phyloP scores from a whole-genome alignment of 441 rosid species.

The Viola pubescens region DNA sequence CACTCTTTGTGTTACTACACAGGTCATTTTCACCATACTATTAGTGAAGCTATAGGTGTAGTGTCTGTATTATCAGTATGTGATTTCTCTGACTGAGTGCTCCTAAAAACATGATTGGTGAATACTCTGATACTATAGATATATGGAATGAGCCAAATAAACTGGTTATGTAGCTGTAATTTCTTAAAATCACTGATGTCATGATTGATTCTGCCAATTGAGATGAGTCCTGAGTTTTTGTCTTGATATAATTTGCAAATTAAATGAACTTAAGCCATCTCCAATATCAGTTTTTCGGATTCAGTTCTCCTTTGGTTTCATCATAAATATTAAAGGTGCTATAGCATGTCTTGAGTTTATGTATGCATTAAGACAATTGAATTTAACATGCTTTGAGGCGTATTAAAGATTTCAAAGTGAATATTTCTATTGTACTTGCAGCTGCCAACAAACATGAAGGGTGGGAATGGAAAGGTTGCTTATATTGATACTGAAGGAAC shows the following conservation, averaged over 20 bases:
- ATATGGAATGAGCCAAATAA: background rate
- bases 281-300: background rate
- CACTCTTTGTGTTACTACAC: conserved; percentile 87
- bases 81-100: background rate
- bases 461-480: conserved; percentile 95
- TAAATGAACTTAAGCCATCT: background rate
- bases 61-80: background rate
- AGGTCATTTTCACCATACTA: conserved; percentile 36
- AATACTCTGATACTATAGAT: background rate
- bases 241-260: background rate
- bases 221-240: background rate
- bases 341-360: background rate
- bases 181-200: background rate
- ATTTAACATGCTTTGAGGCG: background rate
- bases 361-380: background rate
- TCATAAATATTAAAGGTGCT: too few relatives aligned
- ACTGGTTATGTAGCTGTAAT: too few relatives aligned
- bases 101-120: conserved; percentile 4
- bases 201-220: background rate
- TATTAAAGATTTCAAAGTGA: background rate
- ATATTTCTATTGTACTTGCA: conserved; percentile 27
- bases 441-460: conserved; percentile 84
- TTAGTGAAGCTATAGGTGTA: background rate
- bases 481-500: conserved; percentile 87
- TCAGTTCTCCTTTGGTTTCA: background rate